phyloP scores from a whole-genome alignment of 495 filamentous ascomycete species.

The Pyrenula aspistea region DNA sequence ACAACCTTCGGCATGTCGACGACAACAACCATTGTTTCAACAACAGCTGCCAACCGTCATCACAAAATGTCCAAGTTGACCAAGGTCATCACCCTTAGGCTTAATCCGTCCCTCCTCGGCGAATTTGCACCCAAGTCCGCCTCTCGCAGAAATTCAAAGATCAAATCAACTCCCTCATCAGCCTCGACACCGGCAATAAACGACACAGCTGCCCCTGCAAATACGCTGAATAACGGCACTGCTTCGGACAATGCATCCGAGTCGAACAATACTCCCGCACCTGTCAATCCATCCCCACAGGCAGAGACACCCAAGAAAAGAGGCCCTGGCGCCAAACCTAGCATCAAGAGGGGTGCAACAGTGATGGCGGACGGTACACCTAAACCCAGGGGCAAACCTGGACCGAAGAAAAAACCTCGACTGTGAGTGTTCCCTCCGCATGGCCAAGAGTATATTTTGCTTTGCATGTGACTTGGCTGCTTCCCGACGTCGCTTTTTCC shows the following conservation, averaged over 20 bases:
- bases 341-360: constrained; percentile 45
- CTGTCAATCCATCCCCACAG: constrained; percentile 42
- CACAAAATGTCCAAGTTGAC: constrained; percentile 25
- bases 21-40: constrained; percentile 13
- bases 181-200: constrained; percentile 29
- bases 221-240: constrained; percentile 32
- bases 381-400: constrained; percentile 73
- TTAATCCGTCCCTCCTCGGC: constrained; percentile 33
- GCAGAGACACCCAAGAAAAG: constrained; percentile 37
- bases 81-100: constrained; percentile 42
- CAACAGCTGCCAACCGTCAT: constrained; percentile 22
- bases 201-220: constrained; percentile 32
- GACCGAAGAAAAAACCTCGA: constrained; percentile 88
- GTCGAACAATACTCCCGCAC: constrained; percentile 37
- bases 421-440: constrained; percentile 55
- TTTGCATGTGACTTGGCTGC: too few relatives aligned
- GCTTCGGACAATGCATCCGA: constrained; percentile 46
- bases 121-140: constrained; percentile 26
- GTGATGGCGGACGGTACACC: constrained; percentile 43
- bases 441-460: not conserved
- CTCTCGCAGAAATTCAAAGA: constrained; percentile 14
- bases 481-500: too few relatives aligned
- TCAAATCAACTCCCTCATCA: constrained; percentile 22
- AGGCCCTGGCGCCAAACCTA: constrained; percentile 41
- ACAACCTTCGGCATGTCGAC: constrained; percentile 2